Conservation (phyloP, 164 flowering plant genomes). For the grape (Vitis vinifera) region ASM3070453v1 NC_081808.1:385501-386000, state of each 20-base stretch:
- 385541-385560: conserved; percentile 41
- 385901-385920: conserved; percentile 79
- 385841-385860: conserved; percentile 53
- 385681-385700: conserved; percentile 21
- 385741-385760: conserved; percentile 45
- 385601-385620: conserved; percentile 49
- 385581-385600: conserved; percentile 32
- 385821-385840: conserved; percentile 59
- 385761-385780: conserved; percentile 66
- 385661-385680: conserved; percentile 34
- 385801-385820: conserved; percentile 55
- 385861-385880: conserved; percentile 33
- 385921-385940: conserved; percentile 38
- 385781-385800: conserved; percentile 47
- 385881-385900: conserved; percentile 53
- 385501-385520: conserved; percentile 29
- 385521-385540: conserved; percentile 25
- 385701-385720: conserved; percentile 53
- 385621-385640: conserved; percentile 64
- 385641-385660: conserved; percentile 32
- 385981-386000: conserved; percentile 63
- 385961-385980: conserved; percentile 44
- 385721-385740: conserved; percentile 41
- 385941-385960: conserved; percentile 25
- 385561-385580: conserved; percentile 38